Base-by-base conservation (phyloP, 164 flowering plant genomes). In the Tetrastigma voinierianum region DNA sequence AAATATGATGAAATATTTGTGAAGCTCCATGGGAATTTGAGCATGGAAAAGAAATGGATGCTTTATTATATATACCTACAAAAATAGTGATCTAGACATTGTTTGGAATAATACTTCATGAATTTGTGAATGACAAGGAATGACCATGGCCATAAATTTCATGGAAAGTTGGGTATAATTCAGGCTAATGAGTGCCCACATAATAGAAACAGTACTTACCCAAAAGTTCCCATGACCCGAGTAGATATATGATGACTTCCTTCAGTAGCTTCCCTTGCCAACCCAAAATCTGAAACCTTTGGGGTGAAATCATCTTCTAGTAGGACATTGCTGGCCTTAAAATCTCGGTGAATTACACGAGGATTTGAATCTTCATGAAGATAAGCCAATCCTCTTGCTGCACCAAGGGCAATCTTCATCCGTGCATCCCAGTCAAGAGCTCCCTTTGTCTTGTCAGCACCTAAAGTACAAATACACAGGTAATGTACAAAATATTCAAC, bases 331-430 rank as follows among this genome's bases (percentile, higher is more conserved):
- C 96, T 86, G 65, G 98, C 93, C 85, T 96, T 96, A 69, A 96
- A 96, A 78, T 96, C 98, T 53, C 99, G 82, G 72, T 96, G 99
- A 71, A 96, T 96, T 13, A 96, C 98, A 59, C 92, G 97, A 53
- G 99, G 99, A 67, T 90, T 96, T 57, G 99, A 93, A 79, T 96
- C 99, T 77, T 96, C 99, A 67, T 93, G 99, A 70, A 96, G 98
- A 76, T 95, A 95, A 53, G 99, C 99, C 73, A 95, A 78, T 51
- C 96, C 99, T 73, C 99, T 87, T 19, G 98, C 99, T 53, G 99
- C 91, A 67, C 99, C 98, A 76, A 96, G 91, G 57, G 98, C 97
- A 78, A 96, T 90, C 78, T 93, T 96, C 78, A 93, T 63, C 63
- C 99, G 80, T 11, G 93, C 88, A 74, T 90, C 96, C 99, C 99